Evolutionary conservation across 768 basidiomycete species (phyloP).

Genomic region (Tricholoma sp.): DNA sequence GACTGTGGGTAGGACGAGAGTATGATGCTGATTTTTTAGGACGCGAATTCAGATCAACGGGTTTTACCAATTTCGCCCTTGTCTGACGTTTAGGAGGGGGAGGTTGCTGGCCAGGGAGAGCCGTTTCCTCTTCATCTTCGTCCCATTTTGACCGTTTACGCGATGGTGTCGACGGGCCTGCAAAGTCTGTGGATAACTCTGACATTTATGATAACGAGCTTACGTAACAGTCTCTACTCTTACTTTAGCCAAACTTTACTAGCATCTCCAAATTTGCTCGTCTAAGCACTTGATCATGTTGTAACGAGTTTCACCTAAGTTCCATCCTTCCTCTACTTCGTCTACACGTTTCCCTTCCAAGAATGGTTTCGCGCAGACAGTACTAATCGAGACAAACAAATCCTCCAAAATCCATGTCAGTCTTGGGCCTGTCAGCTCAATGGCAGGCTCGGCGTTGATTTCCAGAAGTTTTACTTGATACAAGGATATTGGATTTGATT

Average conservation of each 20-base stretch:
- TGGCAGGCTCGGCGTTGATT: conserved; percentile 94
- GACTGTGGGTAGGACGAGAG: conserved; percentile 40
- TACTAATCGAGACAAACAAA: conserved; percentile 67
- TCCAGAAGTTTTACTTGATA: conserved; percentile 73
- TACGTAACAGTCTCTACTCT: conserved; percentile 1
- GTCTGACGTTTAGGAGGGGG: conserved; percentile 48
- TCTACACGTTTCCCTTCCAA: conserved; percentile 21
- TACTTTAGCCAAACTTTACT: conserved; percentile 32
- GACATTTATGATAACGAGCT: neutral
- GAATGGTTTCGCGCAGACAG: conserved; percentile 70
- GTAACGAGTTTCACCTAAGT: conserved; percentile 45
- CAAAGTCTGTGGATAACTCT: conserved; percentile 18
- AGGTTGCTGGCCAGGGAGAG: conserved; percentile 21
- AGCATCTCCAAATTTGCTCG: no score
- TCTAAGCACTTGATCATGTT: conserved; percentile 69
- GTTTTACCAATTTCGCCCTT: conserved; percentile 36
- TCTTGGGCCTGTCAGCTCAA: conserved; percentile 85
- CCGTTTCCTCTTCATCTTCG: conserved; percentile 34
- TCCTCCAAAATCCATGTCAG: conserved; percentile 78
- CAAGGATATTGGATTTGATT: conserved; percentile 22
- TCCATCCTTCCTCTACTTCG: conserved; percentile 28
- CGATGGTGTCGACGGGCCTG: conserved; percentile 50
- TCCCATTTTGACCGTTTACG: conserved; percentile 81
- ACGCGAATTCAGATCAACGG: conserved; percentile 8
- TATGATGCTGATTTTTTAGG: conserved; percentile 14